Conservation (phyloP, 306 rosid species). For the Acacia confusa region DNA sequence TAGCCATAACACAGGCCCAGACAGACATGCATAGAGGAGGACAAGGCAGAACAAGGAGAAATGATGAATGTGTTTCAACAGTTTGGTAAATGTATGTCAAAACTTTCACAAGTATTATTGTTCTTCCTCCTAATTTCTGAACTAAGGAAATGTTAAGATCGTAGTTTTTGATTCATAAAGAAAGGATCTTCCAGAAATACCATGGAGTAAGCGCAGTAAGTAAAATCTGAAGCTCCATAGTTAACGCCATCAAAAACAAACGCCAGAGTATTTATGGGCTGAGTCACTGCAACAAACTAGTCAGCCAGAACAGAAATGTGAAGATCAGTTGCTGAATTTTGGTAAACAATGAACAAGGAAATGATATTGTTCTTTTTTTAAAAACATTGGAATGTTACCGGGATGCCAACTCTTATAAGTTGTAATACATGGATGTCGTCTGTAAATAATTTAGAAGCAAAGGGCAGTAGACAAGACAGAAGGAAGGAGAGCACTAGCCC, state of each 20-base stretch:
- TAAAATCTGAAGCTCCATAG: conserved; percentile 90
- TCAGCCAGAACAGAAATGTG: conserved; percentile 5
- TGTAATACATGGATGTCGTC: conserved; percentile 54
- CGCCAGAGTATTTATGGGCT: conserved; percentile 81
- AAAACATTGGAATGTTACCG: conserved; percentile 42
- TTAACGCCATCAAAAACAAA: conserved; percentile 89
- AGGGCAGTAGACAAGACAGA: conserved; percentile 53
- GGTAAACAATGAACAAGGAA: neutral
- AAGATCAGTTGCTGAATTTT: neutral
- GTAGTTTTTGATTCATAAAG: neutral
- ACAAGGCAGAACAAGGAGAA: neutral
- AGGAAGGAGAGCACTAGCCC: conserved; percentile 60
- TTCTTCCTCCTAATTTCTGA: neutral
- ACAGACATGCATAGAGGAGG: neutral
- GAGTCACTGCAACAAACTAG: conserved; percentile 87
- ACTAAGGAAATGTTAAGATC: neutral
- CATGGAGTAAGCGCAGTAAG: conserved; percentile 82
- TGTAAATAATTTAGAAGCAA: conserved; percentile 75
- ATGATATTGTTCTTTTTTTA: neutral
- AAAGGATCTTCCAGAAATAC: conserved; percentile 40
- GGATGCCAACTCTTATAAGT: conserved; percentile 67
- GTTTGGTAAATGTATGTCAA: neutral
- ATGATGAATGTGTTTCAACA: neutral
- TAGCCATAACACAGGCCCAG: neutral
- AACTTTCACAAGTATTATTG: neutral